phyloP scores from a whole-genome alignment of 331 rosid species.

The Cydonia oblonga region DNA sequence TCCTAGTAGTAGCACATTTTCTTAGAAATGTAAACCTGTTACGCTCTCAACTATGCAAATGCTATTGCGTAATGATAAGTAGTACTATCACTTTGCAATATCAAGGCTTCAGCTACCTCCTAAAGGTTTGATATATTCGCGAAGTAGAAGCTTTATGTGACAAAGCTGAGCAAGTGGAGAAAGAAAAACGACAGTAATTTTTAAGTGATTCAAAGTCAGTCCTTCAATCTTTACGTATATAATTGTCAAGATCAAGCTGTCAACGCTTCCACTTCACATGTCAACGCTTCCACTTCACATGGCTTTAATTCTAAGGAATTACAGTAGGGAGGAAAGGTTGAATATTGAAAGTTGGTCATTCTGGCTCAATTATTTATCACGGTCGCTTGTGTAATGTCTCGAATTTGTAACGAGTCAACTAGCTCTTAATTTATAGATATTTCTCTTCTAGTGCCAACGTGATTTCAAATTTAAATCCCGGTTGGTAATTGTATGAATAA shows the following conservation, averaged over 20 bases:
- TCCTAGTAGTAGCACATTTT: neutral
- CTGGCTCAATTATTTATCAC: too few relatives aligned
- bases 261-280: neutral
- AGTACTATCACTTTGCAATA: too few relatives aligned
- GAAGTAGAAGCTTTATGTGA: neutral
- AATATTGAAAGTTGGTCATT: neutral
- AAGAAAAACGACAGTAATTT: neutral
- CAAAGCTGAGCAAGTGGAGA: neutral
- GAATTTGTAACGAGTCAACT: too few relatives aligned
- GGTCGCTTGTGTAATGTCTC: too few relatives aligned
- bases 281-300: neutral
- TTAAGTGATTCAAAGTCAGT: neutral
- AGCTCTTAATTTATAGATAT: too few relatives aligned
- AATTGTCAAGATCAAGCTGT: neutral
- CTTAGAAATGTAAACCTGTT: too few relatives aligned
- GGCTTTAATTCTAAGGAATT: neutral
- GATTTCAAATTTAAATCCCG: too few relatives aligned
- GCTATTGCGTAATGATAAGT: neutral
- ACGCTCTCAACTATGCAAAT: neutral
- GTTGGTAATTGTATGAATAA: too few relatives aligned
- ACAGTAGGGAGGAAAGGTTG: neutral
- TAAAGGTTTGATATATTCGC: neutral
- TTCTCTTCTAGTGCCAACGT: too few relatives aligned
- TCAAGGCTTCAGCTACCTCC: neutral
- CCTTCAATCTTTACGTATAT: neutral